Base-by-base conservation (phyloP, 2,329 filamentous ascomycete species). In the Colletotrichum filicis region DNA sequence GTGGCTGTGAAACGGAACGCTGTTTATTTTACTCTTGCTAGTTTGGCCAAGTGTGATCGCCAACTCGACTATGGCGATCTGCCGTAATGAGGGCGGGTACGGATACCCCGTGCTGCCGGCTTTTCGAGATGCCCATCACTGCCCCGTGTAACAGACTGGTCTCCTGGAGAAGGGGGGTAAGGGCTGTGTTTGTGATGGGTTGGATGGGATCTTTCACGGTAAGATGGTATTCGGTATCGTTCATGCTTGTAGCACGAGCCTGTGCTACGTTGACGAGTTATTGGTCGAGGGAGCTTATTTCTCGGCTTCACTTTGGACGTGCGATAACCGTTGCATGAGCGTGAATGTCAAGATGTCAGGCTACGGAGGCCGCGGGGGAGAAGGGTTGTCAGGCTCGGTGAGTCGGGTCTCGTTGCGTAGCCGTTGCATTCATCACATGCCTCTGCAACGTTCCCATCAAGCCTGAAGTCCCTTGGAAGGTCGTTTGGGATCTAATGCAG, bases 1-100 rank as follows among this genome's bases (percentile, higher is more conserved):
- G 62, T 74, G 71, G 71, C 62, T 62, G 63, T 72, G 62, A 55
- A 59, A 60, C 55, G 26, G 14, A 62, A 32, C 42, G 62, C 35
- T 37, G 24, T 42, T 52, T 52, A 37, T 26, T 65, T 65, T 12
- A 24, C 55, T 61, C 26, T 49, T 49, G 42, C 42, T 49, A n/a
- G 35, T 53, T 49, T 52, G 22, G 30, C 70, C 55, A 46, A 37
- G 59, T 32, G 56, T 22, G 56, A 73, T 71, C 60, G 64, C 24
- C 46, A 35, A 16, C 32, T 22, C 24, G 28, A 58, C 63, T 52
- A 60, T 35, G 66, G 42, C 66, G 70, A 73, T 70, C 70, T 73
- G 55, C 70, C 66, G 70, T 42, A 35, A 56, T 61, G n/a, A 52
- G 14, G 19, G 37, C 37, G 16, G 37, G 37, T 42, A 42, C 53